Percentiles rank a stretch among this genome's conserved stretches.
Conservation (phyloP, 1,284 basidiomycete species). For the Stygiomarasmius scandens region DNA sequence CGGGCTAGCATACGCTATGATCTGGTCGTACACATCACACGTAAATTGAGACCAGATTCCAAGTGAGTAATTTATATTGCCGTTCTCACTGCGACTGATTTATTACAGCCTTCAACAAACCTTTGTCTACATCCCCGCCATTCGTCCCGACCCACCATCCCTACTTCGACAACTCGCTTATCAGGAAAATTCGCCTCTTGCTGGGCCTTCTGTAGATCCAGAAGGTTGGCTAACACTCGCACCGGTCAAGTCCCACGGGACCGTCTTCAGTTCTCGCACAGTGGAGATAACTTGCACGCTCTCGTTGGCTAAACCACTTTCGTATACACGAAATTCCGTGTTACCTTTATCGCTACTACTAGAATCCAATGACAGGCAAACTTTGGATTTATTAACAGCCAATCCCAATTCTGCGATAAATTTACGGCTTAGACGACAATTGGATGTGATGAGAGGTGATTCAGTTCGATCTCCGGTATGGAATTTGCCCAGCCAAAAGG, state of each 20-base stretch:
- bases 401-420: slow-evolving; percentile 32
- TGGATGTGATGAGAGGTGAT: slow-evolving; percentile 23
- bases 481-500: background rate
- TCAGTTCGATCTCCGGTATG: slow-evolving; percentile 4
- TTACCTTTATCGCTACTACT: slow-evolving; percentile 39
- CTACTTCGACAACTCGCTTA: slow-evolving; percentile 38
- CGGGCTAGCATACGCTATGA: slow-evolving; percentile 37
- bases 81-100: background rate
- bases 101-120: slow-evolving; percentile 29
- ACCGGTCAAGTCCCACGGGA: slow-evolving; percentile 31
- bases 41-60: slow-evolving; percentile 37
- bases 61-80: slow-evolving; percentile 30
- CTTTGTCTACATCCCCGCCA: slow-evolving; percentile 38
- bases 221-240: slow-evolving; percentile 39
- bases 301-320: slow-evolving; percentile 38
- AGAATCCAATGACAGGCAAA: slow-evolving; percentile 32
- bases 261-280: slow-evolving; percentile 31
- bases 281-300: slow-evolving; percentile 38
- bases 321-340: slow-evolving; percentile 41
- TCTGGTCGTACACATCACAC: slow-evolving; percentile 34
- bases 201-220: slow-evolving; percentile 39
- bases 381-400: slow-evolving; percentile 35
- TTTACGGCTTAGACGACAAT: slow-evolving; percentile 31
- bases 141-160: slow-evolving; percentile 36
- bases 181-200: slow-evolving; percentile 28